Percentiles rank a stretch among this genome's conserved stretches.
Evolutionary conservation across 2,329 filamentous ascomycete species (phyloP).

Genomic region (Alternaria triticina): DNA sequence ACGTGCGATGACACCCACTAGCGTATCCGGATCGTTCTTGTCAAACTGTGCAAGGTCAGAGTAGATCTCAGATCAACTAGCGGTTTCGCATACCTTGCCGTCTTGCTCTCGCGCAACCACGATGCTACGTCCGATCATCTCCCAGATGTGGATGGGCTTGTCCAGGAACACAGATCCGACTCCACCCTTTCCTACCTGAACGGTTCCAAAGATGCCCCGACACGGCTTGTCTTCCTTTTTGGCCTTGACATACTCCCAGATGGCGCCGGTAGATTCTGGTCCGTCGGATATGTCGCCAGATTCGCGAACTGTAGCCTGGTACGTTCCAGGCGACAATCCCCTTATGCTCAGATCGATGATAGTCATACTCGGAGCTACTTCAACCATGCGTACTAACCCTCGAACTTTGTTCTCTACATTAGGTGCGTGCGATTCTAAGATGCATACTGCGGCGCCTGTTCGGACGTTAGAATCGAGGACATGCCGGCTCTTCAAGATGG

Average conservation of each 20-base stretch:
- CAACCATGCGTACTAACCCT: slow-evolving; percentile 91
- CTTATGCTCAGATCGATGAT: slow-evolving; percentile 86
- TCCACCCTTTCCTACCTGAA: slow-evolving; percentile 78
- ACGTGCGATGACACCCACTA: slow-evolving; percentile 91
- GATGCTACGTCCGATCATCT: slow-evolving; percentile 92
- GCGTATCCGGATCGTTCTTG: slow-evolving; percentile 78
- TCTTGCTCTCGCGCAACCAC: slow-evolving; percentile 76
- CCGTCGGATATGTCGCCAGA: slow-evolving; percentile 86
- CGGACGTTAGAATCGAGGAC: slow-evolving; percentile 4
- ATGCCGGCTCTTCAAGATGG: slow-evolving; percentile 5
- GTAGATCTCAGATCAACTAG: slow-evolving; percentile 52
- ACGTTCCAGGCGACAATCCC: slow-evolving; percentile 80
- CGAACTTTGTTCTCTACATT: slow-evolving; percentile 72
- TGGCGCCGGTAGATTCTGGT: slow-evolving; percentile 78
- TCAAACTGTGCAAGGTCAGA: slow-evolving; percentile 29
- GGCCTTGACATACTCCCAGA: slow-evolving; percentile 70
- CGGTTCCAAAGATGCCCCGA: slow-evolving; percentile 72
- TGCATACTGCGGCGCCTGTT: slow-evolving; percentile 84
- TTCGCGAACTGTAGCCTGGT: slow-evolving; percentile 83
- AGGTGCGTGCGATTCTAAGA: slow-evolving; percentile 82
- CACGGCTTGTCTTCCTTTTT: slow-evolving; percentile 55
- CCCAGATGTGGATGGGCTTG: slow-evolving; percentile 86
- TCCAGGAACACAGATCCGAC: slow-evolving; percentile 82
- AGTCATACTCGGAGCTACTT: slow-evolving; percentile 79
- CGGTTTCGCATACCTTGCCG: slow-evolving; percentile 46